These are phyloP conservation scores for Emericellopsis atlantica DNA, from an alignment of 2,329 filamentous ascomycete genomes.

Conservation along the genomic window DNA sequence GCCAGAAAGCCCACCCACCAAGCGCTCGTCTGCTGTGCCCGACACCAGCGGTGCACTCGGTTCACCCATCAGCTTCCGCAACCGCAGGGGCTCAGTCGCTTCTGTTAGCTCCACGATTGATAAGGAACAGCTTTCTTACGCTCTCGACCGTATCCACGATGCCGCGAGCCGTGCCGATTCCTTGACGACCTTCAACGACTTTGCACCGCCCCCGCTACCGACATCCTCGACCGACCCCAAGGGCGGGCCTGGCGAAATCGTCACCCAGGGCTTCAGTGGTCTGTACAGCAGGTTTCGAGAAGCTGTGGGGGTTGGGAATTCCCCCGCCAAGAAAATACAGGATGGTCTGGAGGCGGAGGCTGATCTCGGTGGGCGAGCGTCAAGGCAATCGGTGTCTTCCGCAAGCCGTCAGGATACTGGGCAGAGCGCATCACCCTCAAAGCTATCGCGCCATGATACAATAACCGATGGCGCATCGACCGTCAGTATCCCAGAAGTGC, in stretches of 20 bases:
- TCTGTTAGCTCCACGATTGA: conserved; percentile 33
- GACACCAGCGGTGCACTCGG: conserved; percentile 11
- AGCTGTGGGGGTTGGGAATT: conserved; percentile 57
- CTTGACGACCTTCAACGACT: conserved; percentile 90
- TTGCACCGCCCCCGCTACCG: conserved; percentile 56
- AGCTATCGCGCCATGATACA: conserved; percentile 11
- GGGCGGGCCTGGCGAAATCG: conserved; percentile 55
- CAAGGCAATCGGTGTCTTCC: conserved; percentile 27
- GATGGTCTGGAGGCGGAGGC: conserved; percentile 2
- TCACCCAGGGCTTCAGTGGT: conserved; percentile 79
- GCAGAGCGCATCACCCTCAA: conserved; percentile 3
- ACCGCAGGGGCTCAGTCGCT: conserved; percentile 24
- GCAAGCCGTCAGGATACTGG: conserved; percentile 26
- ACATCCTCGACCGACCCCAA: conserved; percentile 52
- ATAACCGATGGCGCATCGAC: neutral
- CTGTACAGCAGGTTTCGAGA: conserved; percentile 78
- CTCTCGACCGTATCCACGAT: conserved; percentile 78
- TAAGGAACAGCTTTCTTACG: conserved; percentile 62
- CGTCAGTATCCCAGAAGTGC: neutral
- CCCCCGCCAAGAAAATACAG: conserved; percentile 18
- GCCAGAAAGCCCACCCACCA: conserved; percentile 16
- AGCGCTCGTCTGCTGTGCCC: conserved; percentile 13
- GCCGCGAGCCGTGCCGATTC: conserved; percentile 75
- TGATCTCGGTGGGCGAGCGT: conserved; percentile 26
- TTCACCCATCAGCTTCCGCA: conserved; percentile 17